These are phyloP conservation scores for Phytopythium chamaehyphon DNA, from an alignment of 352 stramenopile genomes.

Conservation along the genomic window DNA sequence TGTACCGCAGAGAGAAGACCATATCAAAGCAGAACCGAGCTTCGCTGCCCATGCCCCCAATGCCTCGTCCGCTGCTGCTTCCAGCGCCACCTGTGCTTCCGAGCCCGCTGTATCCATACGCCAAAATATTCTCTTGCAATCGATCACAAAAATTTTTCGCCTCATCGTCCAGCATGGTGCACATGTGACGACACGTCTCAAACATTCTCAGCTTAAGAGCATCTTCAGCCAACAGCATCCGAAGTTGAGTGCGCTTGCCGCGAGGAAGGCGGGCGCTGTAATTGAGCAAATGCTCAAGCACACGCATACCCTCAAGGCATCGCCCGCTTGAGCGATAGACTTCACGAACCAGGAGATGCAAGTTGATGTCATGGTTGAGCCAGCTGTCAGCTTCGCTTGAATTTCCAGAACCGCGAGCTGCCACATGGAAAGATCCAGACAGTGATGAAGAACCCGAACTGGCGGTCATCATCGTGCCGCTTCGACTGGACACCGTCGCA, in stretches of 20 bases:
- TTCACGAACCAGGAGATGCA: conserved; percentile 79
- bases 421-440: conserved; percentile 52
- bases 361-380: conserved; percentile 78
- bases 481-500: conserved; percentile 38
- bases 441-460: conserved; percentile 66
- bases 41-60: conserved; percentile 72
- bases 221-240: conserved; percentile 79
- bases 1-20: conserved; percentile 70
- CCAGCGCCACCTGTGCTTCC: conserved; percentile 45
- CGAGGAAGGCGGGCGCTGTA: conserved; percentile 69
- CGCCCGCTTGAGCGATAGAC: conserved; percentile 75
- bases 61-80: conserved; percentile 53
- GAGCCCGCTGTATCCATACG: conserved; percentile 44
- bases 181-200: conserved; percentile 72
- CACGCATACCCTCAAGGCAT: conserved; percentile 72
- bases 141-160: conserved; percentile 71
- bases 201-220: conserved; percentile 69
- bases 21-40: conserved; percentile 80
- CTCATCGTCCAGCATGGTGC: conserved; percentile 67
- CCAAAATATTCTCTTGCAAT: conserved; percentile 48
- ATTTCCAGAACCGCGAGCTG: conserved; percentile 42
- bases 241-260: conserved; percentile 72
- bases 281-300: conserved; percentile 73
- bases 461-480: conserved; percentile 62
- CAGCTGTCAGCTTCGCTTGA: conserved; percentile 72